Base-by-base conservation (phyloP, 1,284 basidiomycete species). In the Gymnopus androsaceus region DNA sequence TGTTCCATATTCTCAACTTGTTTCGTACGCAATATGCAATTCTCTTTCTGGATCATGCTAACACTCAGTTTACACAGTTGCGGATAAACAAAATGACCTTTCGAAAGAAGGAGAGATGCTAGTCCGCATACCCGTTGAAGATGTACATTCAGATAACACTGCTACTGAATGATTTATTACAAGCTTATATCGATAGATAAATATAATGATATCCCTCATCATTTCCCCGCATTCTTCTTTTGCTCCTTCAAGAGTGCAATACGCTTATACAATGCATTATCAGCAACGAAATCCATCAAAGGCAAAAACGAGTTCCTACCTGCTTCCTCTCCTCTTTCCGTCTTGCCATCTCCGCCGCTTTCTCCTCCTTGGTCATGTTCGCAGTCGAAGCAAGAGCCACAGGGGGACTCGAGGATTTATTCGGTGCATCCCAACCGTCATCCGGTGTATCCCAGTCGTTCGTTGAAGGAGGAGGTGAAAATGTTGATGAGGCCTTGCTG, bases 241-340 rank as follows among this genome's bases (percentile, higher is more conserved):
- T 87, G 84, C 60, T 87, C 87, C 63, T 90, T 90, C 60, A 90
- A 64, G 67, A 79, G 76, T 14, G 86, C 85, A 54, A 88, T 87
- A 7, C 86, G 80, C 86, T 88, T n/a, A 21, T 19, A 19, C 11
- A 63, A 37, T 19, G 47, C 52, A 23, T 5, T 48, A 37, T 55
- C n/a, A 47, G 38, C 34, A 36, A 27, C 28, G 9, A 21, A 15
- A 31, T 21, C 12, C 14, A 8, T 12, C 21, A 31, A 9, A 28
- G 17, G 7, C 9, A 38, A 55, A 11, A 17, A 30, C 4, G 14
- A 27, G 19, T n/a, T 12, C 81, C 31, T 51, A 89, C 90, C 78
- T 88, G 81, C 70, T 90, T 93, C 47, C 94, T 76, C 69, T 95
- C 94, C 69, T 95, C 94, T 65, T 94, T 88, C 59, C 93, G 76